Conservation (phyloP, 192 early-diverging fungal genomes). For the Kappamyces sp. region DNA sequence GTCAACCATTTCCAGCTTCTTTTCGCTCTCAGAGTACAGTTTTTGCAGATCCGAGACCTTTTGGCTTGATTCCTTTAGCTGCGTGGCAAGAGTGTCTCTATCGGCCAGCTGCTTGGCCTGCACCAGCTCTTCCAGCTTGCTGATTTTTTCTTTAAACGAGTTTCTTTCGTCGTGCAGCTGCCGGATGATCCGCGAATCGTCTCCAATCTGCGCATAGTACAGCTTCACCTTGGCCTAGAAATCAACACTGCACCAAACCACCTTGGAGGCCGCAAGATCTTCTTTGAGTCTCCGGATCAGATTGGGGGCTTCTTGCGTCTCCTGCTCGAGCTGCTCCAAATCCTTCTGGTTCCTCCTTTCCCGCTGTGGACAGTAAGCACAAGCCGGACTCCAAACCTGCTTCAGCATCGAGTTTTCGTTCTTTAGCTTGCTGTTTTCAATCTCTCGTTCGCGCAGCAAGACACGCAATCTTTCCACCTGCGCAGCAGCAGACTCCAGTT, state of each 20-base stretch:
- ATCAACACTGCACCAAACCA: constrained; percentile 9
- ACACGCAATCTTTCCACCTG: constrained; percentile 37
- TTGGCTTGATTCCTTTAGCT: constrained; percentile 21
- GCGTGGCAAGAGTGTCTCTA: constrained; percentile 24
- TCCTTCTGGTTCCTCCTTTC: constrained; percentile 53
- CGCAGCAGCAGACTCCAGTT: constrained; percentile 18
- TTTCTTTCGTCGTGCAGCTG: constrained; percentile 38
- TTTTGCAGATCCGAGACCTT: constrained; percentile 20
- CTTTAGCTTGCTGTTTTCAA: constrained; percentile 33
- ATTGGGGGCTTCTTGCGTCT: constrained; percentile 43
- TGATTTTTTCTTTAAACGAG: constrained; percentile 31
- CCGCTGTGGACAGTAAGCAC: constrained; percentile 29
- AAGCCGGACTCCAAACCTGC: constrained; percentile 27
- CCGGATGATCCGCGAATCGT: constrained; percentile 38
- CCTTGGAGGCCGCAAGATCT: constrained; percentile 42
- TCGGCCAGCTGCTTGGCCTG: constrained; percentile 28
- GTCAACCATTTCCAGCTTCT: constrained; percentile 39
- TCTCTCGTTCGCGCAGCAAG: constrained; percentile 41
- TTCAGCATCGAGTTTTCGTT: constrained; percentile 48
- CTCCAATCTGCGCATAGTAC: constrained; percentile 39
- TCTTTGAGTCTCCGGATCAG: constrained; percentile 43
- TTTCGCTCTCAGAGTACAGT: constrained; percentile 23
- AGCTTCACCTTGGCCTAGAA: constrained; percentile 42
- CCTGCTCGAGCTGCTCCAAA: constrained; percentile 34
- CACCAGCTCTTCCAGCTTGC: constrained; percentile 32